phyloP scores from a whole-genome alignment of 2,329 filamentous ascomycete species.

The Epichloe hybrida region DNA sequence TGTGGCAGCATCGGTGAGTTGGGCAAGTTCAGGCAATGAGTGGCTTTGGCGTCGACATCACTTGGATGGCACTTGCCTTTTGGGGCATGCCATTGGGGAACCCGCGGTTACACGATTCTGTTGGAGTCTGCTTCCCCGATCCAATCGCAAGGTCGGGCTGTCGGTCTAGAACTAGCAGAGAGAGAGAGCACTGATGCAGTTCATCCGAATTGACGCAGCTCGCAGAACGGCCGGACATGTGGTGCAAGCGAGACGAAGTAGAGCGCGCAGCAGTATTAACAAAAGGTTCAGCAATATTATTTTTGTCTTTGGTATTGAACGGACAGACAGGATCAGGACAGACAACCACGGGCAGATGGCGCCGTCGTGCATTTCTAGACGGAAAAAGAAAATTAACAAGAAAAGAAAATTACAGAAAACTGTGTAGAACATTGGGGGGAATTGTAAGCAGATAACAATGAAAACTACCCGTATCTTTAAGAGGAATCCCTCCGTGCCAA shows the following conservation, averaged over 20 bases:
- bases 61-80: background rate
- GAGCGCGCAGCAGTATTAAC: background rate
- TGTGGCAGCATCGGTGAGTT: background rate
- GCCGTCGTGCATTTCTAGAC: conserved; percentile 1
- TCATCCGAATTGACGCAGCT: background rate
- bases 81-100: background rate
- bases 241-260: background rate
- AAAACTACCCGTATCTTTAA: background rate
- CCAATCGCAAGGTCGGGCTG: background rate
- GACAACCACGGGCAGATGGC: background rate
- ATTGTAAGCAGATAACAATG: background rate
- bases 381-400: background rate
- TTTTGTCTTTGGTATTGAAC: conserved; percentile 1
- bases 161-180: too few species aligned
- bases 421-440: background rate
- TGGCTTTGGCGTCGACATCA: background rate
- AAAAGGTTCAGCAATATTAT: background rate
- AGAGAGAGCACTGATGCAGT: background rate
- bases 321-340: background rate
- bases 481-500: background rate
- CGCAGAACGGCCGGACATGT: background rate
- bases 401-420: background rate
- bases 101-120: background rate
- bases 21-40: background rate
- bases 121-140: background rate